A percentile compares a stretch with the other conserved stretches of the same genome.
Conservation (phyloP, 305 asterid species). For the Plantago rigida region DNA sequence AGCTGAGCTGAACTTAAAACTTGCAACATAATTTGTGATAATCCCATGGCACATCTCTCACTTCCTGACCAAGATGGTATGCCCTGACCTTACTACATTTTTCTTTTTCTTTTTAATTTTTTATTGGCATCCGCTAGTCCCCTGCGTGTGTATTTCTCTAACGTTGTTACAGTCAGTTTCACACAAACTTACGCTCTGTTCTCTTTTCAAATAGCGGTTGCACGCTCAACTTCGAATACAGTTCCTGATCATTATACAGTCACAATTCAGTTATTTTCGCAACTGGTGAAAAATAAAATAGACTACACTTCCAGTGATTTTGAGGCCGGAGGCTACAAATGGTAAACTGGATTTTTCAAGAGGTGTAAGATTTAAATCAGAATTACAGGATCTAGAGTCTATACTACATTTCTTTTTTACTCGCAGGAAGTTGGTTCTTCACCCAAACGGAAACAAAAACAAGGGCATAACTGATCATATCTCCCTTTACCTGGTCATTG, state of each 20-base stretch:
- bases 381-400: not conserved
- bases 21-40: not conserved
- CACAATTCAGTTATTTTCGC: conserved; percentile 23
- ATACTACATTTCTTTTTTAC: not conserved
- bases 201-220: conserved; percentile 29
- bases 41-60: conserved; percentile 14
- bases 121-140: no score
- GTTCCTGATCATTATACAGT: conserved; percentile 40
- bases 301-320: conserved; percentile 41
- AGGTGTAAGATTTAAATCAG: not conserved
- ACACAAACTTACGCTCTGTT: not conserved
- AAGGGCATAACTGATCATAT: conserved; percentile 33
- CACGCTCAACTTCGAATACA: conserved; percentile 32
- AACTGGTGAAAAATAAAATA: conserved; percentile 27
- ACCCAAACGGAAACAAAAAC: conserved; percentile 53
- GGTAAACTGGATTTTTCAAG: conserved; percentile 26
- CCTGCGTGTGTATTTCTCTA: not conserved
- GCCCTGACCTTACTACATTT: not conserved
- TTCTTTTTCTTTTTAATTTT: no score
- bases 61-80: conserved; percentile 19
- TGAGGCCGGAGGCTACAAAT: conserved; percentile 55
- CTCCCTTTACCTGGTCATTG: conserved; percentile 36
- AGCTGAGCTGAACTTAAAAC: not conserved
- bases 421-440: conserved; percentile 37
- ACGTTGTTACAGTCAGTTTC: not conserved